Conservation (phyloP, 2,329 filamentous ascomycete species). For the Tolypocladium ophioglossoides region DNA sequence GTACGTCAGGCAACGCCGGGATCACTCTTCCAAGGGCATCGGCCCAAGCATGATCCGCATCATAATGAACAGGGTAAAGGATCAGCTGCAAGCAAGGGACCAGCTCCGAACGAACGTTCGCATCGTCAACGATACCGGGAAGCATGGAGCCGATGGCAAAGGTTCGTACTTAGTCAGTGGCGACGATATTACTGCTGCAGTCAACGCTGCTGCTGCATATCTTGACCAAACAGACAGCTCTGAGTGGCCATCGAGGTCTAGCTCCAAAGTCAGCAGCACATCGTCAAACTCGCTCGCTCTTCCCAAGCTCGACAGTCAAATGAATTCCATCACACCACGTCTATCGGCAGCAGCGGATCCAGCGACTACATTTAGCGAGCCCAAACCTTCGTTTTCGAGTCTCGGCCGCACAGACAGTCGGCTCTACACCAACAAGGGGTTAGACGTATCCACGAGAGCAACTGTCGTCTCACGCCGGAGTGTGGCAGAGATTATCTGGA, state of each 20-base stretch:
- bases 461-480: slow-evolving; percentile 18
- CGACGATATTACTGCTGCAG: slow-evolving; percentile 3
- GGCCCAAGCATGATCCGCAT: neutral
- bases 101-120: neutral
- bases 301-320: slow-evolving; percentile 10
- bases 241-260: neutral
- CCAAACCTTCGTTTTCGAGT: slow-evolving; percentile 18
- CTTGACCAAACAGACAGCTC: neutral
- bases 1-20: neutral
- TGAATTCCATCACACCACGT: slow-evolving; percentile 13
- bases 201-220: slow-evolving; percentile 1
- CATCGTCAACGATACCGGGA: neutral
- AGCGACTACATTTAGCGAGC: slow-evolving; percentile 22
- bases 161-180: slow-evolving; percentile 8
- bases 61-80: neutral
- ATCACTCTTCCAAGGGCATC: neutral
- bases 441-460: slow-evolving; percentile 11
- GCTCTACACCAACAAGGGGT: slow-evolving; percentile 8
- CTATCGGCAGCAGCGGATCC: slow-evolving; percentile 15
- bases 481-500: slow-evolving; percentile 20
- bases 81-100: slow-evolving; percentile 1
- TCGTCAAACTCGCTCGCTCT: slow-evolving; percentile 1
- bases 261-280: neutral
- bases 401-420: slow-evolving; percentile 11
- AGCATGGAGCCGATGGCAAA: neutral